Evolutionary conservation across 306 rosid genomes (phyloP).

Genomic region (Luffa acutangula): DNA sequence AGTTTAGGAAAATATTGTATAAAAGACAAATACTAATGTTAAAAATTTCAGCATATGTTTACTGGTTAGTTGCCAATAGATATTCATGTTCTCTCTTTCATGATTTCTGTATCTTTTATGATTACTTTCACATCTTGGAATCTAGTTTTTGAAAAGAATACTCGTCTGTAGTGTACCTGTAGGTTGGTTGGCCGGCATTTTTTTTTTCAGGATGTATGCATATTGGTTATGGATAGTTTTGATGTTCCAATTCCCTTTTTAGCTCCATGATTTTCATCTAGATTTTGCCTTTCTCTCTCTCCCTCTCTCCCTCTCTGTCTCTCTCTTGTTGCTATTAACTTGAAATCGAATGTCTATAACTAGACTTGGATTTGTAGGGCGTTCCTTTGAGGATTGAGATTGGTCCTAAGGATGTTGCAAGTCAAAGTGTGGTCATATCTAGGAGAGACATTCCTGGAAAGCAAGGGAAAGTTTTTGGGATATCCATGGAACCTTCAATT

Average conservation of each 20-base stretch:
- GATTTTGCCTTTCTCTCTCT: neutral
- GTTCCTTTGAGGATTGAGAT: constrained; percentile 95
- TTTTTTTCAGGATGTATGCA: constrained; percentile 24
- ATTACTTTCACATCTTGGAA: neutral
- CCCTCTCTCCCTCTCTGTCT: no score
- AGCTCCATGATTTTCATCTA: neutral
- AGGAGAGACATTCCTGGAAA: constrained; percentile 96
- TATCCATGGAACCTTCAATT: constrained; percentile 70
- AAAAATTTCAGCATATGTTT: neutral
- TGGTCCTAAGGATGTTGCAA: constrained; percentile 90
- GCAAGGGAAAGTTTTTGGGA: constrained; percentile 82
- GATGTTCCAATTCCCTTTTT: neutral
- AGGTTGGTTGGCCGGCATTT: neutral
- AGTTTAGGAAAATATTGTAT: neutral
- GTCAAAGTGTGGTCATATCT: constrained; percentile 73
- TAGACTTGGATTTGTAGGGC: constrained; percentile 47
- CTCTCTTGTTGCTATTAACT: neutral
- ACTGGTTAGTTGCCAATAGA: neutral
- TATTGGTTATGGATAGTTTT: neutral
- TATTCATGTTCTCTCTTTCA: neutral
- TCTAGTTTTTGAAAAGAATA: neutral
- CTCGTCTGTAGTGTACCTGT: neutral
- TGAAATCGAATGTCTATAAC: neutral
- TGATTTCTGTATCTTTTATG: neutral
- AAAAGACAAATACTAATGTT: neutral